phyloP scores from a whole-genome alignment of 73 alveolate genomes.

The Paramecium sonneborni region DNA sequence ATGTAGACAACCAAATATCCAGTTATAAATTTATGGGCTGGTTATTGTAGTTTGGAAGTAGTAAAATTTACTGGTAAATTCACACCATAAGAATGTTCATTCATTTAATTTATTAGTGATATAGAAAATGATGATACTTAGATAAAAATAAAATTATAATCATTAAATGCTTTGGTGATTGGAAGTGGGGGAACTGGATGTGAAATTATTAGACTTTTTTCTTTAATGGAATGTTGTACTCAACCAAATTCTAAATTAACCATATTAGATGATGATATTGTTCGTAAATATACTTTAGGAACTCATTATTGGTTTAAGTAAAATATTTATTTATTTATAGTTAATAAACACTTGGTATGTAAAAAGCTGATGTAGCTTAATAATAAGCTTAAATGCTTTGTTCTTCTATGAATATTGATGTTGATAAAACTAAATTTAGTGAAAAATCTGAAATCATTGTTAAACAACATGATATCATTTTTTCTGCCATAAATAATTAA shows the following conservation, averaged over 20 bases:
- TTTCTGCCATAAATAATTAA: constrained; percentile 30
- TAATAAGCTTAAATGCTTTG: not conserved
- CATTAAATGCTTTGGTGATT: not conserved
- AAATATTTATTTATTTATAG: not conserved
- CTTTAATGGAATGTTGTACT: constrained; percentile 42
- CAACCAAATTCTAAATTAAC: not conserved
- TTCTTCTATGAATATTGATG: constrained; percentile 18
- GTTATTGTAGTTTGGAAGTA: constrained; percentile 21
- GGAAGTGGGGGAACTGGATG: constrained; percentile 63
- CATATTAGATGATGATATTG: constrained; percentile 33
- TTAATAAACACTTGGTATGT: not conserved
- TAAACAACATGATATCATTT: not conserved
- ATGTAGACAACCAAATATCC: constrained; percentile 14
- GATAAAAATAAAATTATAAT: not conserved
- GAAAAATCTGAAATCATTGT: not conserved
- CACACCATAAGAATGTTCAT: not conserved
- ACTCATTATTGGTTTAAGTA: constrained; percentile 55
- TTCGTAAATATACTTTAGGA: constrained; percentile 6
- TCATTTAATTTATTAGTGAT: constrained; percentile 19
- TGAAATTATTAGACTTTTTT: not conserved
- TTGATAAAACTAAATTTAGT: not conserved
- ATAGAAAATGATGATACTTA: not conserved
- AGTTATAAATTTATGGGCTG: constrained; percentile 26
- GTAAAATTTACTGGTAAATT: constrained; percentile 47
- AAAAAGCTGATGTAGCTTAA: not conserved